Base-by-base conservation (phyloP, 2,329 filamentous ascomycete species). In the Paracoccidioides lutzii region DNA sequence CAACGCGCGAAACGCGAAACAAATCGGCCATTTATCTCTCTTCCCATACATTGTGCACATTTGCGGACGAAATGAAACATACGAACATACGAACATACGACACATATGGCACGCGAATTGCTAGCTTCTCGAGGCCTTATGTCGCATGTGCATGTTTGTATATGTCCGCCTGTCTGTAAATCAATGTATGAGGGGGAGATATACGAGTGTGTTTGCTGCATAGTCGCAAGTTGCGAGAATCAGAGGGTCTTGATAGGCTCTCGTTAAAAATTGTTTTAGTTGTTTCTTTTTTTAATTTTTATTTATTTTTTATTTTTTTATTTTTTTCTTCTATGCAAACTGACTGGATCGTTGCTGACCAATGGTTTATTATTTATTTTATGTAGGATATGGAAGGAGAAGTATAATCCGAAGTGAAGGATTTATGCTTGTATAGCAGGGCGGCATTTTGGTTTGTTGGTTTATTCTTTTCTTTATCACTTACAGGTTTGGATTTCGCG, bases 361-460 rank as follows among this genome's bases (percentile, higher is more conserved):
- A 15, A 44, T 22, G 7, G 14, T 7, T 33, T 7, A 28, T n/a
- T 52, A n/a, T 12, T 52, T 42, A n/a, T 22, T 22, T 22, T 14
- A 40, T 30, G 52, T 55, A 95, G 89, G 90, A 96, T 97, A 67
- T 96, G 91, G 89, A 97, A 97, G 71, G 90, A 95, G 60, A 97
- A 97, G 74, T 96, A 97, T 74, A 80, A 77, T 60, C 76, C 77
- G 22, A 76, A 77, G 66, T 75, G 28, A 40, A 22, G 28, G 12
- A 15, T 46, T 32, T 45, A 22, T 22, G 22, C 22, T 22, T 22
- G 22, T 22, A 22, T 1, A 22, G 22, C 22, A 22, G 22, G 22
- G 22, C 22, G 22, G 22, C 2, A 22, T 22, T 22, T 22, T 22
- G 22, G 22, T 22, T 22, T 22, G 22, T 22, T 22, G 22, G 37